Evolutionary conservation across 768 basidiomycete species (phyloP), one percentile per base, ranked within the genome.

Genomic region (Dioszegia aurantiaca): DNA sequence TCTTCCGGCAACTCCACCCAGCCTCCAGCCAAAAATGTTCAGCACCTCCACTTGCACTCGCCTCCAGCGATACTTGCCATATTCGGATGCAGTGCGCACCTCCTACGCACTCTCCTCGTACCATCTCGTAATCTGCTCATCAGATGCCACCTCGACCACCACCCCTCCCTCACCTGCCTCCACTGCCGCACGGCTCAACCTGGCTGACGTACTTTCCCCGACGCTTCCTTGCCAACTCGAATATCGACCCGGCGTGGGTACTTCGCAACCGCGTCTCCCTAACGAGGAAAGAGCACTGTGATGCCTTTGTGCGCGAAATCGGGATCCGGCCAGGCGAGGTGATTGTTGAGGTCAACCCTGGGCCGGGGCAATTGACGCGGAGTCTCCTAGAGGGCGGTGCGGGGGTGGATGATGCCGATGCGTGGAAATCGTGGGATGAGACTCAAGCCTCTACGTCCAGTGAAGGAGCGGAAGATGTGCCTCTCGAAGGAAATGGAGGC

Each of bases 131-230:
- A n/a, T n/a, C n/a, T n/a, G n/a, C n/a, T n/a, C n/a, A n/a, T n/a
- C n/a, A n/a, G n/a, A 33, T 55, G 21, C 54, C 65, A 40, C 68
- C 68, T 16, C 68, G 43, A 26, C 68, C 37, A 3, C 68, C 37
- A 3, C 36, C 37, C 14, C 14, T 39, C 21, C 37, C 51, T 5
- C 19, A 40, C 40, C 58, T 72, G 5, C 70, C 70, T 0, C 61
- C 61, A 6, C 26, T 59, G 4, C 24, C 42, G 0, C 56, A 55
- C 6, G 19, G 47, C 9, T 21, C 36, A 52, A 56, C 40, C 55
- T 69, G 67, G 70, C 48, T 21, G 3, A 61, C 40, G 27, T 43
- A 61, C 28, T 68, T 70, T 45, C 71, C 68, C 2, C 37, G 61
- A 11, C 43, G 51, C 36, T 37, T 44, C 36, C 53, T 65, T 17